A percentile compares a stretch with the other conserved stretches of the same genome.
phyloP scores from a whole-genome alignment of 2,329 filamentous ascomycete genomes.

The Diaporthe sp. region DNA sequence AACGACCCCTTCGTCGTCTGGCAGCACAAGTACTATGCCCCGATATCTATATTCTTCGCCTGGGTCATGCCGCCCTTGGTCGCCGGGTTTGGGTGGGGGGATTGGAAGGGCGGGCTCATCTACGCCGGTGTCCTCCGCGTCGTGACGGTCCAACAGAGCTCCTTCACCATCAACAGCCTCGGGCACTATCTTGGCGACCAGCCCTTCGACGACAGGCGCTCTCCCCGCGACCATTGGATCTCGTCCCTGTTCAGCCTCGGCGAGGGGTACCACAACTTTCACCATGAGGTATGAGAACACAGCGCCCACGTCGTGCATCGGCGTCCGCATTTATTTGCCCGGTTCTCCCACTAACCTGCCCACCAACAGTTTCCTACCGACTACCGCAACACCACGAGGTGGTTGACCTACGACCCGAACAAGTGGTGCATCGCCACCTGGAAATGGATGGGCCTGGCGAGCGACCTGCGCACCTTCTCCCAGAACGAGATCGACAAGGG shows the following conservation, averaged over 20 bases:
- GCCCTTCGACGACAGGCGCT: conserved; percentile 93
- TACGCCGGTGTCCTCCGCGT: conserved; percentile 88
- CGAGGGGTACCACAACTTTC: conserved; percentile 93
- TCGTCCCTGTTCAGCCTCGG: conserved; percentile 87
- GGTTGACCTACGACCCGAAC: conserved; percentile 92
- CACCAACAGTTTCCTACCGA: conserved; percentile 81
- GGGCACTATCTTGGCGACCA: conserved; percentile 93
- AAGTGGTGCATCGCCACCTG: conserved; percentile 89
- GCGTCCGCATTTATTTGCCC: background rate
- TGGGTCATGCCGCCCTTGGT: conserved; percentile 80
- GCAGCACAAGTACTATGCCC: conserved; percentile 89
- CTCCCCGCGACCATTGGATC: conserved; percentile 86
- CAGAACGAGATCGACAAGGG: conserved; percentile 94
- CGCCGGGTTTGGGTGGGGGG: conserved; percentile 81
- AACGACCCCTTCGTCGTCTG: conserved; percentile 86
- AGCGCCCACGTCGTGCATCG: background rate
- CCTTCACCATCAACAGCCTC: conserved; percentile 92
- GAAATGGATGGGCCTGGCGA: conserved; percentile 86
- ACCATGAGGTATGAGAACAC: conserved; percentile 66
- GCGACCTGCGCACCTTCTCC: conserved; percentile 91
- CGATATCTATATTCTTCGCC: conserved; percentile 81
- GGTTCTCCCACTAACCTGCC: background rate
- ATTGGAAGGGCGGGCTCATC: conserved; percentile 84
- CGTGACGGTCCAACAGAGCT: conserved; percentile 91
- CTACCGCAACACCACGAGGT: conserved; percentile 91